Percentiles rank a stretch among this genome's conserved stretches.
phyloP scores from a whole-genome alignment of 202 grass and related monocot species.

The Zizania palustris region DNA sequence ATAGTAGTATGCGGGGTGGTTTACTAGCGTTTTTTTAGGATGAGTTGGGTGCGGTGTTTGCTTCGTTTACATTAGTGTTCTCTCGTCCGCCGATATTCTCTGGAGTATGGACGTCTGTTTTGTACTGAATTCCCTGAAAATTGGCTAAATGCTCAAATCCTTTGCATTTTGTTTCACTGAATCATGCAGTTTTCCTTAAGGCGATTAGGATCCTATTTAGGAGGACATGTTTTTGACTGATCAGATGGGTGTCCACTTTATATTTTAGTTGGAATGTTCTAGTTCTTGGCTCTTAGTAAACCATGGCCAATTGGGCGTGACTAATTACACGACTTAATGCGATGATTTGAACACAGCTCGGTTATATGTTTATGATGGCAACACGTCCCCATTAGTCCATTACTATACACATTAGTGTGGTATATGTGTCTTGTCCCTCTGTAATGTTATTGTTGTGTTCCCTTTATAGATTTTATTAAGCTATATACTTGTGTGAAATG shows the following conservation, averaged over 20 bases:
- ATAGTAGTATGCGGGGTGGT: not conserved
- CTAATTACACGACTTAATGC: not conserved
- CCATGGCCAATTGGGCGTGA: not conserved
- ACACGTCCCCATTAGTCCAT: not conserved
- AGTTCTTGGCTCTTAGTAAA: constrained; percentile 7
- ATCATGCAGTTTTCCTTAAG: not conserved
- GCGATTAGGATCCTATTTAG: not conserved
- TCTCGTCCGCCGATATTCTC: not conserved
- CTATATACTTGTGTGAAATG: not conserved
- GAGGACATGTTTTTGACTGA: not conserved
- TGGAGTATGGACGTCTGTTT: not conserved
- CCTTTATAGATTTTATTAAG: not conserved
- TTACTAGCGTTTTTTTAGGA: not conserved
- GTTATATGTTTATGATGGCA: not conserved
- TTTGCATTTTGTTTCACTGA: not conserved
- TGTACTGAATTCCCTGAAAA: not conserved
- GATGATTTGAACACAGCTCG: not conserved
- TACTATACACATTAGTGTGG: not conserved
- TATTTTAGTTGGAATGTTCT: not conserved
- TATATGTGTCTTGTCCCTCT: not conserved
- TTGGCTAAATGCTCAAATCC: constrained; percentile 5
- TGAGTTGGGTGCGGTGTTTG: not conserved
- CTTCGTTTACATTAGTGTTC: not conserved
- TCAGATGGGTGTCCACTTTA: not conserved
- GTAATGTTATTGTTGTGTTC: not conserved